Evolutionary conservation across 805 yeast genomes (phyloP), one percentile per base, ranked within the genome.

Genomic region (Pichia sporocuriosa): DNA sequence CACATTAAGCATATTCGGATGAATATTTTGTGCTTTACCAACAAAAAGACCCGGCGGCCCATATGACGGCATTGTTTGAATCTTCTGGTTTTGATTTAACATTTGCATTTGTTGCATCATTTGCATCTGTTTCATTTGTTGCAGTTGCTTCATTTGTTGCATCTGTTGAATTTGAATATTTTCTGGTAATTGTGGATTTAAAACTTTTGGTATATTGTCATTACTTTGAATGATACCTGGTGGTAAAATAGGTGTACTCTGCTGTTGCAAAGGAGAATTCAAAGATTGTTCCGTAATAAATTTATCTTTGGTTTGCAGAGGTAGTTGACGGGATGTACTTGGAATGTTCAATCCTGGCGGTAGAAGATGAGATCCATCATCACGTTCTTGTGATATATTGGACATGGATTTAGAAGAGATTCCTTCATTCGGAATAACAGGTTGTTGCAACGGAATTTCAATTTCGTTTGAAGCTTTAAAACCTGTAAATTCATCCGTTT

Each of bases 21-120:
- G 12, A 19, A 9, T 26, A 15, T 26, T 26, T 11, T 24, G 26
- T 8, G 26, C 11, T 11, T 8, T 24, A 24, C 11, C 11, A 6
- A 26, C 13, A 22, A 19, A 16, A 16, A 17, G 12, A 12, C 24
- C 24, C 19, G 13, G 19, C 17, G 37, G 21, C 6, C 23, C 13
- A 26, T 26, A 12, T 11, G 13, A 7, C 5, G 13, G 13, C n/a
- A 26, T 12, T 13, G 6, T 26, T 3, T 36, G 39, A 6, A 25
- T 15, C 25, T 21, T 43, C 20, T 34, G 37, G 23, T 21, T 43
- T 24, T 34, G 37, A 24, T 40, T 43, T 17, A 37, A 17, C 9
- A 26, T 29, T 31, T 35, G 43, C 37, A 25, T 34, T n/a, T 32
- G 46, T 17, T 34, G 46, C 29, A 35, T 37, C 21, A 22, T 33